Base-by-base conservation (phyloP, 306 rosid genomes). In the Cucurbita moschata region DNA sequence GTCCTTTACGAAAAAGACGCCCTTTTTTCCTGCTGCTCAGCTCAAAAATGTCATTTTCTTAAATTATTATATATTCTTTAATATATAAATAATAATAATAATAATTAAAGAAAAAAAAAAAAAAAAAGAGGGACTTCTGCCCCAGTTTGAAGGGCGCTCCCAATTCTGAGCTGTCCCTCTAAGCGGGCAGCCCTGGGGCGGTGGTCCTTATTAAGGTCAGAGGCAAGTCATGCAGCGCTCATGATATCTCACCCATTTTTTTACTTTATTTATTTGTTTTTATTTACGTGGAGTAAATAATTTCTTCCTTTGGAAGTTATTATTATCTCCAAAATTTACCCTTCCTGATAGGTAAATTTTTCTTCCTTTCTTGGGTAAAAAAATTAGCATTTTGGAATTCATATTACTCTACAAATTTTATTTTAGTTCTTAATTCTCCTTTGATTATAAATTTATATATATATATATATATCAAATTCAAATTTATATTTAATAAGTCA, bases 121-220 rank as follows among this genome's bases (percentile, higher is more conserved):
- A 14, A 14, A 6, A 5, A 8, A 40, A 66, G 18, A 44, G 39
- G 54, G 59, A 70, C 57, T 70, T 70, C 35, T 70, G 58, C 58
- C 74, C 74, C 44, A 10, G 7, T 70, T 70, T 70, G 74, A 16
- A 70, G 74, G 74, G 74, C 74, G 74, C 44, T 69, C 43, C 11
- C 14, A n/a, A 13, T 3, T 50, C 18, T 50, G 15, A 50, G 5
- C 54, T 50, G 18, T 11, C 73, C 51, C 57, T 68, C 73, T 43
- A 7, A 47, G 58, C 26, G 14, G 74, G 44, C 19, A 42, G 72
- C 72, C 72, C 55, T 49, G 39, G 54, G 57, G 47, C 23, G 55
- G 74, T 70, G 74, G 74, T 70, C 74, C 74, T 70, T 15, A 30
- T 8, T 49, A 70, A 49, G 46, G 60, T n/a, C 74, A 49, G 6